Evolutionary conservation across 768 basidiomycete species (phyloP), one percentile per base, ranked within the genome.

Genomic region (Hortiboletus campestris): DNA sequence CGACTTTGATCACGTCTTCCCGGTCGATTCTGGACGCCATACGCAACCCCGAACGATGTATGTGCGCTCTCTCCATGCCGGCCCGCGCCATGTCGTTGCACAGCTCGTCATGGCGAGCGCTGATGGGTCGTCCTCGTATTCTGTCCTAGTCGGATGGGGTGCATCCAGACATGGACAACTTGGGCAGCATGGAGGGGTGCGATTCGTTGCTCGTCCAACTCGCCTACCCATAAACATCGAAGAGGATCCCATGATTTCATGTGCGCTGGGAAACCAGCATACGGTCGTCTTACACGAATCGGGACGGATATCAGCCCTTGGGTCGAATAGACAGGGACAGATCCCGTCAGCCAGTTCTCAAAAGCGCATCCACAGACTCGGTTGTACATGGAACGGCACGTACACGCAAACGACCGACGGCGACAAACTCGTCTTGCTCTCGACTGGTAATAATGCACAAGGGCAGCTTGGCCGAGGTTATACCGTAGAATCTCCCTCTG

Each of bases 161-260:
- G 76, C 85, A 2, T 80, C 84, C 14, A 77, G 95, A 32, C 92
- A 95, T 63, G 92, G 93, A 4, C 94, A 98, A 66, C 80, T 98
- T 2, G 90, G 89, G 5, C 58, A 67, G 25, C 54, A 69, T 17
- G 36, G 32, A 13, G 52, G 51, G 12, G 39, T 13, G 13, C 63
- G 65, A 10, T 55, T 38, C 35, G 32, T 56, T 6, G 43, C 49
- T 4, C 59, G 56, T 22, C 75, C 76, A 16, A 62, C 40, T 11
- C 56, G 75, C 6, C 63, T 91, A 11, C 56, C 69, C 6, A 42
- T 72, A 6, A 62, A 70, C 50, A 47, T 64, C 17, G 31, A 63
- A 0, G 52, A 62, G 28, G 76, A 76, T 45, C 70, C 62, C 1
- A 60, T 76, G 14, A 50, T 71, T 12, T 69, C 73, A 6, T 72